These are phyloP conservation scores for Saturnispora dispora DNA, from an alignment of 805 yeast species.

Conservation along the genomic window DNA sequence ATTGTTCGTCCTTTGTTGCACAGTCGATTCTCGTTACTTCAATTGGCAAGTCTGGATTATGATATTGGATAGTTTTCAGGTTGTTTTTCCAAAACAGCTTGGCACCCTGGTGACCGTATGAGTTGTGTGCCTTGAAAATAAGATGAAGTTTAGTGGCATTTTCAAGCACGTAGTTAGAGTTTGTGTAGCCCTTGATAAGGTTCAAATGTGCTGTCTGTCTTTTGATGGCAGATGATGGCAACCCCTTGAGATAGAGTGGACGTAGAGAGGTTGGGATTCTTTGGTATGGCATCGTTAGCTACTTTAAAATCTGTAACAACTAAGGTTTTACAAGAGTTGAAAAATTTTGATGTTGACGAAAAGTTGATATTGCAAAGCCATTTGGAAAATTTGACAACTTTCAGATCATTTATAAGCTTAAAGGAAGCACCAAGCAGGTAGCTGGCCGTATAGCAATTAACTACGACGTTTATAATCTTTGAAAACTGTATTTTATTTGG, in stretches of 20 bases:
- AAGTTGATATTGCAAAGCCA: neutral
- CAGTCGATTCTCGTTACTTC: constrained; percentile 47
- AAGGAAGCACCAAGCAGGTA: too few relatives aligned
- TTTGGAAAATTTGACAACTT: neutral
- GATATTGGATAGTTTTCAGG: constrained; percentile 72
- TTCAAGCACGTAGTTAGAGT: constrained; percentile 31
- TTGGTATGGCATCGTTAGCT: constrained; percentile 15
- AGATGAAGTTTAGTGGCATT: constrained; percentile 39
- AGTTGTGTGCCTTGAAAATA: constrained; percentile 36
- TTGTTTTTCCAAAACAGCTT: constrained; percentile 66
- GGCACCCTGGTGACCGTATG: constrained; percentile 56
- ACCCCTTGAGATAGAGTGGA: constrained; percentile 23
- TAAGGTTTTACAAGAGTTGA: neutral
- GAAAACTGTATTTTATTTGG: neutral
- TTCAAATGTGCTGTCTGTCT: constrained; percentile 45
- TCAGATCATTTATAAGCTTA: neutral
- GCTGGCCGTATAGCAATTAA: neutral
- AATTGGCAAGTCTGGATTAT: constrained; percentile 65
- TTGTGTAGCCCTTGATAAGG: constrained; percentile 40
- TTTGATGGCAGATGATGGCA: constrained; percentile 34
- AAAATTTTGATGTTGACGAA: neutral
- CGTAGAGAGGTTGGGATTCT: constrained; percentile 17
- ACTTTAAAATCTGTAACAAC: neutral
- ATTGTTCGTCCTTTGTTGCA: constrained; percentile 33
- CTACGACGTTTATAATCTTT: neutral